Base-by-base conservation (phyloP, 2,329 filamentous ascomycete genomes). In the Nemania sp. region DNA sequence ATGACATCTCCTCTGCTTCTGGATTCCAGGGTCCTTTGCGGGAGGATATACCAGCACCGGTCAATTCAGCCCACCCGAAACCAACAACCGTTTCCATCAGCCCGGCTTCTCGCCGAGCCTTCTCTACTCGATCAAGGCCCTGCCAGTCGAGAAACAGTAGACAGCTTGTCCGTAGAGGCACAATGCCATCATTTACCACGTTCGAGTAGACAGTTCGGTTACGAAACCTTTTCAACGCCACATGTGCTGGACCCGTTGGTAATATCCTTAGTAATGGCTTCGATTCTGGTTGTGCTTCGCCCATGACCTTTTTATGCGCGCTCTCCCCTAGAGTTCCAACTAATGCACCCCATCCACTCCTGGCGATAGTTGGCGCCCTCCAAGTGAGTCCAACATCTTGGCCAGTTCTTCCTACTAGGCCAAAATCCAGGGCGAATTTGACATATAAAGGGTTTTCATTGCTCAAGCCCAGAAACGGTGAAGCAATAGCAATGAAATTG, bases 361-460 rank as follows among this genome's bases (percentile, higher is more conserved):
- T 83, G 15, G 90, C 88, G 65, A 95, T 80, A 0, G 89, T 93
- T 6, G 93, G 93, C 12, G 93, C 87, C 65, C 91, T 84, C 94
- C 94, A 99, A 1, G 92, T 96, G 57, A 99, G 76, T 19, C 94
- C 94, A 7, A 99, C 79, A 73, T 99, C 94, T 71, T 97, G 91
- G 6, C 94, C 94, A 2, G 94, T 97, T 49, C 93, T 83, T n/a
- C 94, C 94, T 12, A 99, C 93, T 1, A 99, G 80, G 0, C 94
- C 94, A 73, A 97, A 96, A 69, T 99, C 94, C 3, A 99, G 77
- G 0, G 94, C 94, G 70, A 99, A 97, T 66, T 92, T 96, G 72
- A 99, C 90, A 69, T 99, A 99, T 52, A 97, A 80, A 0, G 94
- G 94, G 64, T 99, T 99, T 69, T 99, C 94, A 69, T 99, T 97